Base-by-base conservation (phyloP, 768 basidiomycete genomes). In the Agrocybe pediades region DNA sequence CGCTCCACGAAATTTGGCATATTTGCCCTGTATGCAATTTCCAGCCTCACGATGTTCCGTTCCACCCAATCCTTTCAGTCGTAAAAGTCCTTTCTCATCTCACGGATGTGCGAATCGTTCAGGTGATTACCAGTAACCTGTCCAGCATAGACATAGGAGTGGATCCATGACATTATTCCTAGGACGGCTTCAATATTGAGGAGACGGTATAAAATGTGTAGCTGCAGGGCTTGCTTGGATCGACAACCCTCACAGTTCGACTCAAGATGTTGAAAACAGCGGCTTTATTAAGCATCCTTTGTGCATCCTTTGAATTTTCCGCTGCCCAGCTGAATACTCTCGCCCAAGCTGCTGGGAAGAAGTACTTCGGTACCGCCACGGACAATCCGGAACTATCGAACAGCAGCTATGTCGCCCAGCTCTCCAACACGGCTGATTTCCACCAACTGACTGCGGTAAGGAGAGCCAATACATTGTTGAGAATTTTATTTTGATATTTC, bases 301-400 rank as follows among this genome's bases (percentile, higher is more conserved):
- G 23, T 8, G 51, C 27, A 4, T 24, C 1, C 9, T 43, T 52
- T 25, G 30, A 42, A n/a, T 44, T 45, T 33, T 52, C 51, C 45
- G 29, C 24, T 27, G 51, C 51, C 19, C 51, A 52, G 17, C 42
- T 52, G 16, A 52, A 52, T n/a, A 52, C 51, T 43, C 29, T 52
- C 17, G 78, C 78, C 5, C 68, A 68, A 53, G 68, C 72, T 15
- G 72, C 74, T 6, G 76, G 77, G 21, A 79, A 79, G 65, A 65
- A 68, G 29, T 80, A 80, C 68, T 80, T 80, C 56, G 79, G 80
- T 9, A 68, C 74, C 23, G 80, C 80, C n/a, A 80, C 78, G 2
- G 78, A 80, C 65, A 78, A 78, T 61, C 57, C 63, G 41, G 78
- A 80, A 62, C 68, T 81, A 33, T 74, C 68, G n/a, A 74, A 80